phyloP scores from a whole-genome alignment of 2,329 filamentous ascomycete genomes.

The Alternaria rosae region DNA sequence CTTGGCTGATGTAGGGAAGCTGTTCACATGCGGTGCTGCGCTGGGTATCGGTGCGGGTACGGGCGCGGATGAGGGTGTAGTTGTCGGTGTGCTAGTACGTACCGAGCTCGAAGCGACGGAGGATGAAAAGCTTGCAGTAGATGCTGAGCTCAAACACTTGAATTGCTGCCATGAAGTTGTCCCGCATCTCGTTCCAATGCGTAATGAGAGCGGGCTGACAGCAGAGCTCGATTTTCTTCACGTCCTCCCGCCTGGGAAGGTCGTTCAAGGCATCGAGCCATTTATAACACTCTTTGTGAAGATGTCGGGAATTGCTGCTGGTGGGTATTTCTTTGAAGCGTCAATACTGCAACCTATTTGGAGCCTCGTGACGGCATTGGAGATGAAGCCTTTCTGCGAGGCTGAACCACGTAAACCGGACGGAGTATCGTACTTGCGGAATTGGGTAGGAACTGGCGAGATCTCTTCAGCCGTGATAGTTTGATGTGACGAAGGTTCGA shows the following conservation, averaged over 20 bases:
- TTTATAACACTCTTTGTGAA: neutral
- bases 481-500: neutral
- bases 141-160: neutral
- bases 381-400: neutral
- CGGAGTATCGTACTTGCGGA: neutral
- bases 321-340: neutral
- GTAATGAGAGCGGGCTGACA: neutral
- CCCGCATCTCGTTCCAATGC: neutral
- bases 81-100: neutral
- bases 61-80: neutral
- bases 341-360: neutral
- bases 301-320: neutral
- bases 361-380: neutral
- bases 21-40: neutral
- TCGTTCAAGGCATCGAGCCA: neutral
- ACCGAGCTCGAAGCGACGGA: neutral
- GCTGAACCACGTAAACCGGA: neutral
- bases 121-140: neutral
- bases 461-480: neutral
- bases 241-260: neutral
- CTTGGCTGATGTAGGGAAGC: slow-evolving; percentile 3
- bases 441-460: neutral
- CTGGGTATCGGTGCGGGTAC: neutral
- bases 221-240: neutral
- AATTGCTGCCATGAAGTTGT: neutral